Conservation (phyloP, 1,284 basidiomycete genomes). For the Phaffia rhodozyma region DNA sequence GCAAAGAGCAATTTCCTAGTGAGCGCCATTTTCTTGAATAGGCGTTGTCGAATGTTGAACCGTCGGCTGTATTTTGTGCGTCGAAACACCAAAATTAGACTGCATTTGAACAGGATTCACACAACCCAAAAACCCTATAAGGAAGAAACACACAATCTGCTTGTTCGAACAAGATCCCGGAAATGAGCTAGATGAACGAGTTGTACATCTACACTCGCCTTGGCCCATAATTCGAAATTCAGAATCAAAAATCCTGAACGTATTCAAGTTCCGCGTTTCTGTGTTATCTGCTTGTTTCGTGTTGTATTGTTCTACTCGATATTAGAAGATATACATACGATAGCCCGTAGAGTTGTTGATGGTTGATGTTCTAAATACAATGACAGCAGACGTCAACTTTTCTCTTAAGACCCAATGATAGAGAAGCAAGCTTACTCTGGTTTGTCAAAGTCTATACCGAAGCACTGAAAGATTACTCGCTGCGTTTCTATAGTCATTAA, state of each 20-base stretch:
- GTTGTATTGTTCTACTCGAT: too few species aligned
- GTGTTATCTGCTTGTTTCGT: too few species aligned
- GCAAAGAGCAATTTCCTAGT: conserved; percentile 68
- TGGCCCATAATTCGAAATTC: conserved; percentile 83
- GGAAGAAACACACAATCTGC: conserved; percentile 38
- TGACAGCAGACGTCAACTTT: conserved; percentile 12
- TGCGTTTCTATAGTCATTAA: conserved; percentile 64
- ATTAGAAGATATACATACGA: conserved; percentile 27
- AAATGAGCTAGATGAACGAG: conserved; percentile 70
- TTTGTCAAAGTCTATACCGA: conserved; percentile 68
- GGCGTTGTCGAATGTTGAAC: conserved; percentile 58
- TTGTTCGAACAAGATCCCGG: conserved; percentile 53
- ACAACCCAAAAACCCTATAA: conserved; percentile 25
- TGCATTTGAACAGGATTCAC: conserved; percentile 25
- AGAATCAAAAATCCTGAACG: conserved; percentile 50
- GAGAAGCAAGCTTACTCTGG: conserved; percentile 48
- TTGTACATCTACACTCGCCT: conserved; percentile 55
- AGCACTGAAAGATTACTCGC: conserved; percentile 65
- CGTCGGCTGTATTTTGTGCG: conserved; percentile 36
- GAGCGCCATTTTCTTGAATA: conserved; percentile 54
- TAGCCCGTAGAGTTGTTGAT: conserved; percentile 74
- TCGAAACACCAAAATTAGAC: conserved; percentile 7
- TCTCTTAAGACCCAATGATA: not conserved
- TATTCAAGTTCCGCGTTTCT: too few species aligned
- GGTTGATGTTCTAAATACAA: conserved; percentile 51